Conservation (phyloP, 148 eudicot species). For the Linanthus parryae region DNA sequence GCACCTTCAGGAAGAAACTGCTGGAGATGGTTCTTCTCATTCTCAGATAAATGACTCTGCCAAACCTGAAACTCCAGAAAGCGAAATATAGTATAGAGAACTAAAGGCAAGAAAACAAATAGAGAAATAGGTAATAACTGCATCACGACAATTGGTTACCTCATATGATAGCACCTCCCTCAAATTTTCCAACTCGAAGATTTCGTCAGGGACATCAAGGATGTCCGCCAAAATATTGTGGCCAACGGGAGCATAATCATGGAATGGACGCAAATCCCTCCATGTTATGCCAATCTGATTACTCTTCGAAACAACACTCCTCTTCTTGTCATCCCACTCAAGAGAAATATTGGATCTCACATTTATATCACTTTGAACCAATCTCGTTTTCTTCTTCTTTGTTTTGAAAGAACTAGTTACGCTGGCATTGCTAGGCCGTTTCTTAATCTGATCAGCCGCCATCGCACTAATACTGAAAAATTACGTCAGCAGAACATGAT, state of each 20-base stretch:
- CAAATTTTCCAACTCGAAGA: constrained; percentile 58
- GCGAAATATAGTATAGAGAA: neutral
- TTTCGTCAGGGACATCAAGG: constrained; percentile 52
- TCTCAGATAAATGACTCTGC: constrained; percentile 59
- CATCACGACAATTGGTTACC: too few relatives aligned
- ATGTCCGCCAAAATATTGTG: constrained; percentile 59
- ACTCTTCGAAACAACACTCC: constrained; percentile 64
- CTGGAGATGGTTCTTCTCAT: constrained; percentile 51
- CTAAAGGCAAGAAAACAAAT: neutral
- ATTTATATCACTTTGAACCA: constrained; percentile 30
- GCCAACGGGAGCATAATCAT: constrained; percentile 27
- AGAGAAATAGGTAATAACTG: neutral
- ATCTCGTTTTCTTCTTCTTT: constrained; percentile 50
- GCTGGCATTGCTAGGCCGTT: constrained; percentile 35
- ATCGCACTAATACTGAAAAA: constrained; percentile 29
- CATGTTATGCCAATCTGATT: constrained; percentile 67
- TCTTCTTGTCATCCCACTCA: constrained; percentile 78
- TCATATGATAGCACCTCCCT: constrained; percentile 58
- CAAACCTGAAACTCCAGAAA: constrained; percentile 49
- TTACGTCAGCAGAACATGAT: too few relatives aligned
- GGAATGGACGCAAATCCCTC: constrained; percentile 50
- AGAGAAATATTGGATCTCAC: constrained; percentile 50
- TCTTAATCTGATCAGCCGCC: constrained; percentile 89
- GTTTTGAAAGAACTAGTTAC: constrained; percentile 20
- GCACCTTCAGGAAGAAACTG: constrained; percentile 69